Evolutionary conservation across 2,329 filamentous ascomycete species (phyloP), one percentile per base, ranked within the genome.

Genomic region (Ophiognomonia clavigignenti-juglandacearum): DNA sequence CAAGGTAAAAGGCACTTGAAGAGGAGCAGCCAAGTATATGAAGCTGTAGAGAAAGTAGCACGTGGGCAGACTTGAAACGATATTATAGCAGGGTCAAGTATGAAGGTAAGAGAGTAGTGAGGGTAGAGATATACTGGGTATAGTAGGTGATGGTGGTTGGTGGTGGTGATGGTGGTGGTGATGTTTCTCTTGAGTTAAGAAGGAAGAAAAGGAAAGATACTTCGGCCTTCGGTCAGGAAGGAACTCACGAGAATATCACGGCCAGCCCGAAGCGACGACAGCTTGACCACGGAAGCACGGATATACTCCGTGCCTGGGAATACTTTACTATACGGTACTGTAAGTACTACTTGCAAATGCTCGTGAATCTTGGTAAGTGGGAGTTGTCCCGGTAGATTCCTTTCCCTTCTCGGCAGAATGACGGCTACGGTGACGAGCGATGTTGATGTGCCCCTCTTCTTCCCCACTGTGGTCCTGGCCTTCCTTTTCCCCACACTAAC

Each of bases 181-280:
- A 27, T n/a, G 14, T 20, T 39, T 43, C 14, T 9, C 39, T 7
- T 38, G 24, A 20, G 22, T 11, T 39, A 20, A n/a, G 24, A 38
- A 4, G 18, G 39, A 43, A 19, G 34, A 19, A 36, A 39, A 18
- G 34, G 23, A 20, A 52, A 39, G 23, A 14, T 16, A 41, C 29
- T 34, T 16, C 24, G 37, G 34, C 35, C 36, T 32, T 27, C 34
- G 40, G 41, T 46, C 39, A 46, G 43, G 43, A 43, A 52, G 50
- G 50, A 48, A 49, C 46, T 52, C 50, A 52, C 50, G 50, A 52
- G 43, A 52, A 43, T 49, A 40, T 27, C 38, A 49, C 46, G 46
- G 50, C 45, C 39, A 40, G 42, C 16, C 42, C 16, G 13, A 11
- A 26, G 9, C n/a, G n/a, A n/a, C n/a, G n/a, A n/a, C n/a, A n/a